A percentile compares a stretch with the other conserved stretches of the same genome.
These are phyloP conservation scores for Venturia effusa DNA, from an alignment of 2,329 filamentous ascomycete genomes.

Conservation along the genomic window DNA sequence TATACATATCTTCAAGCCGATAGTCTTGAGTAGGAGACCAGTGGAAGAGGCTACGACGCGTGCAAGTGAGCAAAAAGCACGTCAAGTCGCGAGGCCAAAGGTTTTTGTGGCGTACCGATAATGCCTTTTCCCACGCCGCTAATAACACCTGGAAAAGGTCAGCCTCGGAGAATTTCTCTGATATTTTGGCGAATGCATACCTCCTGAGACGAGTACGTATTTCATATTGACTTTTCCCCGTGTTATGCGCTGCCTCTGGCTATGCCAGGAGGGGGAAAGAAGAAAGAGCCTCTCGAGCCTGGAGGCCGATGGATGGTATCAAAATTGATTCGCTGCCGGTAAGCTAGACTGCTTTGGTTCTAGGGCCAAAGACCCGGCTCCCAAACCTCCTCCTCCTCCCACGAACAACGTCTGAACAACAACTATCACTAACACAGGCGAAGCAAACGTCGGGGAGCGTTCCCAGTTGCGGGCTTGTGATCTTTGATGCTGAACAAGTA, in stretches of 20 bases:
- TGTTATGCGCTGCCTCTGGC: conserved; percentile 4
- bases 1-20: conserved; percentile 61
- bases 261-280: not conserved
- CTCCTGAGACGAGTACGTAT: conserved; percentile 14
- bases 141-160: conserved; percentile 36
- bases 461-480: too few species aligned
- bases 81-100: conserved; percentile 1
- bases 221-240: conserved; percentile 10
- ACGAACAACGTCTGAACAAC: too few species aligned
- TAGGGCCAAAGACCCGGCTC: not conserved
- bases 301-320: not conserved
- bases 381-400: too few species aligned
- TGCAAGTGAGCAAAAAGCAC: conserved; percentile 12
- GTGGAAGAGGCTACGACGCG: conserved; percentile 52
- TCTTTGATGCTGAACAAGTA: too few species aligned
- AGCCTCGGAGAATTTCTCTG: not conserved
- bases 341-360: not conserved
- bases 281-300: not conserved
- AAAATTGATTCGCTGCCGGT: not conserved
- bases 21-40: conserved; percentile 67
- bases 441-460: too few species aligned
- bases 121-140: conserved; percentile 55
- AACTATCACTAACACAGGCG: not conserved
- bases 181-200: not conserved
- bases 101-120: conserved; percentile 42